Base-by-base conservation (phyloP, 2,329 filamentous ascomycete species). In the Xylaria sp. region DNA sequence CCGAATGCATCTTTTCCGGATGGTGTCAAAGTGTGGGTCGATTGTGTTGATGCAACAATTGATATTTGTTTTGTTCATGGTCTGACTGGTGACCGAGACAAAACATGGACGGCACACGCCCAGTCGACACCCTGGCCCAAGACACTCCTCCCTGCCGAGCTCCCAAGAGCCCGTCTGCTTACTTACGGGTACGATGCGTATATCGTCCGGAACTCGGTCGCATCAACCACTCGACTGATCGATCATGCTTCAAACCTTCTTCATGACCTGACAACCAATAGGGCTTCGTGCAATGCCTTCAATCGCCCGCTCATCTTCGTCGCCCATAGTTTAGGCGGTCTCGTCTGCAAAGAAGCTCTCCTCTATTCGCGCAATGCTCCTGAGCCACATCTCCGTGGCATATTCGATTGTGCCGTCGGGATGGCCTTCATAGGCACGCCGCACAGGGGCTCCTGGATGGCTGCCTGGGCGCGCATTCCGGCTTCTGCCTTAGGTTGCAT, bases 101-200 rank as follows among this genome's bases (percentile, higher is more conserved):
- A 60, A 40, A 68, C 65, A 9, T 68, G 65, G 65, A 44, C 53
- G 29, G 42, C 53, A 25, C 40, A 47, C 25, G 12, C 12, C 12
- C 37, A 55, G 12, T 60, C 16, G 23, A 47, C 60, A 27, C 25
- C 44, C 48, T 68, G 60, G 65, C 65, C 65, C 23, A 51, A 62
- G 35, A 35, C 37, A 12, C 27, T 68, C 32, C 48, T 68, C 18
- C 60, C 60, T 16, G 9, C 44, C 12, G n/a, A 8, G n/a, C 47
- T 64, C 48, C 60, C 60, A 1, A 48, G 61, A 16, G 61, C 65
- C n/a, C 51, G 65, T 40, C 32, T 68, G 21, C 44, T 68, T 37
- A 68, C 65, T 27, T 68, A 55, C 40, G 65, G 65, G 8, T 68
- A 68, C 27, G 65, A 68, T 51, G 60, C 65, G 25, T 51, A 32